phyloP scores from a whole-genome alignment of 306 rosid species.

The Canavalia ensiformis region DNA sequence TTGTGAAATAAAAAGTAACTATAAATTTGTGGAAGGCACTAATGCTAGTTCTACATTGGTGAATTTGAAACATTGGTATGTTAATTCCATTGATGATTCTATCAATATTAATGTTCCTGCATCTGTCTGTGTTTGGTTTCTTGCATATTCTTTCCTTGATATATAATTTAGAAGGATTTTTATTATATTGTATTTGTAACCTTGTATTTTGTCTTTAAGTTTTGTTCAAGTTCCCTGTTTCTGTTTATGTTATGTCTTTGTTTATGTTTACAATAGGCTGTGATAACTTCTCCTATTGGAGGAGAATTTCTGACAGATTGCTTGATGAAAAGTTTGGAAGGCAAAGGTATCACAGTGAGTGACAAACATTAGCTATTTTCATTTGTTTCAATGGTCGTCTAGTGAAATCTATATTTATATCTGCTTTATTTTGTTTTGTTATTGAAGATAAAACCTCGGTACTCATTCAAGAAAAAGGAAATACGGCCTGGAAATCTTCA shows the following conservation, averaged over 20 bases:
- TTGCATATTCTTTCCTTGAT: constrained; percentile 20
- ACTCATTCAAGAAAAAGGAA: constrained; percentile 93
- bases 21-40: constrained; percentile 21
- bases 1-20: neutral
- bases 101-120: constrained; percentile 29
- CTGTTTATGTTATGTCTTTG: constrained; percentile 34
- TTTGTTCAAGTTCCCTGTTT: neutral
- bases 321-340: constrained; percentile 93
- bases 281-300: constrained; percentile 88
- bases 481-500: constrained; percentile 92
- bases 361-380: constrained; percentile 32
- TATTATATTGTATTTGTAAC: neutral
- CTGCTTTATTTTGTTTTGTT: constrained; percentile 28
- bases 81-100: neutral
- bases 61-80: constrained; percentile 1
- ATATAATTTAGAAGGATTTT: constrained; percentile 23
- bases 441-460: constrained; percentile 85
- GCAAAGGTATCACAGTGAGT: constrained; percentile 90
- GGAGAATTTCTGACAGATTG: constrained; percentile 97
- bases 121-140: constrained; percentile 7
- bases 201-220: constrained; percentile 1
- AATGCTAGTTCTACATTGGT: neutral
- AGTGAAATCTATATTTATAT: constrained; percentile 27
- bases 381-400: constrained; percentile 13
- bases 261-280: constrained; percentile 66